A percentile compares a stretch with the other conserved stretches of the same genome.
These are phyloP conservation scores for Quercus aquifolioides DNA, from an alignment of 306 rosid species.

Conservation along the genomic window DNA sequence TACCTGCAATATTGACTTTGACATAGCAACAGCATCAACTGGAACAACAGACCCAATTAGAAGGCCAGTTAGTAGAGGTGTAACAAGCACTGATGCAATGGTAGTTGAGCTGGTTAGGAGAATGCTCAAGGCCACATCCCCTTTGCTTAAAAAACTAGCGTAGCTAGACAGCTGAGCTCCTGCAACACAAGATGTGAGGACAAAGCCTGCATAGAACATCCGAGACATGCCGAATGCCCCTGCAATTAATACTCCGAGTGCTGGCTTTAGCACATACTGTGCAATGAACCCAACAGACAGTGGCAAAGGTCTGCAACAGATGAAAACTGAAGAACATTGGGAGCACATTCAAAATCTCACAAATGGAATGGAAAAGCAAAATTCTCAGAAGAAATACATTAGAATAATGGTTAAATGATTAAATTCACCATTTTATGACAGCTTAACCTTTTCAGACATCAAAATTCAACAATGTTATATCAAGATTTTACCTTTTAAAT, in stretches of 20 bases:
- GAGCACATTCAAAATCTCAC: slow-evolving; percentile 27
- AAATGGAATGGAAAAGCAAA: background rate
- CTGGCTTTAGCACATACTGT: slow-evolving; percentile 84
- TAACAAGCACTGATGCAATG: slow-evolving; percentile 73
- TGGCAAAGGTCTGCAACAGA: slow-evolving; percentile 82
- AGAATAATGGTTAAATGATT: too few species aligned
- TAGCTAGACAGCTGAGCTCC: slow-evolving; percentile 97
- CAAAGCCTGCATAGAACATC: slow-evolving; percentile 83
- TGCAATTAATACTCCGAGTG: slow-evolving; percentile 73
- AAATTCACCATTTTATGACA: too few species aligned
- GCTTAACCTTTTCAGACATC: too few species aligned
- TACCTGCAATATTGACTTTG: slow-evolving; percentile 95
- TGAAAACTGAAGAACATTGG: slow-evolving; percentile 28
- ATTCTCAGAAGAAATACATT: background rate
- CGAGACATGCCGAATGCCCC: slow-evolving; percentile 65
- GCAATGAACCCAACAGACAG: slow-evolving; percentile 72
- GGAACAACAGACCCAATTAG: slow-evolving; percentile 91
- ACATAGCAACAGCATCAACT: slow-evolving; percentile 89
- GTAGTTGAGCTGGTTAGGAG: slow-evolving; percentile 91
- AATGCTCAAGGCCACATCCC: slow-evolving; percentile 90
- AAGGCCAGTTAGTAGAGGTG: slow-evolving; percentile 79
- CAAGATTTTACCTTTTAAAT: slow-evolving; percentile 57
- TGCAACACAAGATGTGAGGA: slow-evolving; percentile 86
- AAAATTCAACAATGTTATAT: background rate
- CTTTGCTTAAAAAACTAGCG: slow-evolving; percentile 91